Evolutionary conservation across 352 stramenopile species (phyloP), one percentile per base, ranked within the genome.

Genomic region (Phytopythium kandeliae): DNA sequence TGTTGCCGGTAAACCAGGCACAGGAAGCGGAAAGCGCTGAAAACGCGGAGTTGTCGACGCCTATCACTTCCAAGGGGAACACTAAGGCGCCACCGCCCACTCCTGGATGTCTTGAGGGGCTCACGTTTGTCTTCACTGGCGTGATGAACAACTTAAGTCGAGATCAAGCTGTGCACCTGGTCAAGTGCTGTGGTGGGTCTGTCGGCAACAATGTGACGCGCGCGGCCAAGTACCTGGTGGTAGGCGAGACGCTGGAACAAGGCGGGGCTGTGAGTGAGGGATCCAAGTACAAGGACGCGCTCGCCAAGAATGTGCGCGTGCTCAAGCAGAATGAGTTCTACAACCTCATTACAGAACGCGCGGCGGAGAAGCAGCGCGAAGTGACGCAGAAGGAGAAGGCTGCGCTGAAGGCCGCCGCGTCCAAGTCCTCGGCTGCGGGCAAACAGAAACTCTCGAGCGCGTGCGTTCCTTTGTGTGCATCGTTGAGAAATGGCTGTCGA

Each of bases 241-340:
- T 88, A 13, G 85, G 85, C 7, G 26, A 67, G 16, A 71, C 69
- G 21, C 61, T 95, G 12, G 80, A 92, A 33, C 70, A 91, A 11
- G 80, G 85, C 26, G 78, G 72, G 9, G 62, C 85, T 21, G 66
- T 93, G 17, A 62, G 64, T 2, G 48, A 63, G 2, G 63, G 78
- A 34, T 48, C 54, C 52, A 98, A 98, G 67, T 98, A 96, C 71
- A 86, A 85, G 49, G 91, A 96, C 42, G 91, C 89, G 12, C 54
- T 85, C 22, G 74, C 68, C 2, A 92, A 93, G 54, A 89, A 93
- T 56, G 74, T 91, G n/a, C 71, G 78, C 33, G 74, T 95, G 26
- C 46, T 95, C 51, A 86, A 78, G n/a, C 82, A 95, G 56, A 88
- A 86, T 41, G 74, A 92, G 56, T 93, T 93, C 44, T 95, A 76